A percentile compares a stretch with the other conserved stretches of the same genome.
Conservation (phyloP, 768 basidiomycete genomes). For the Auriscalpium orientale region DNA sequence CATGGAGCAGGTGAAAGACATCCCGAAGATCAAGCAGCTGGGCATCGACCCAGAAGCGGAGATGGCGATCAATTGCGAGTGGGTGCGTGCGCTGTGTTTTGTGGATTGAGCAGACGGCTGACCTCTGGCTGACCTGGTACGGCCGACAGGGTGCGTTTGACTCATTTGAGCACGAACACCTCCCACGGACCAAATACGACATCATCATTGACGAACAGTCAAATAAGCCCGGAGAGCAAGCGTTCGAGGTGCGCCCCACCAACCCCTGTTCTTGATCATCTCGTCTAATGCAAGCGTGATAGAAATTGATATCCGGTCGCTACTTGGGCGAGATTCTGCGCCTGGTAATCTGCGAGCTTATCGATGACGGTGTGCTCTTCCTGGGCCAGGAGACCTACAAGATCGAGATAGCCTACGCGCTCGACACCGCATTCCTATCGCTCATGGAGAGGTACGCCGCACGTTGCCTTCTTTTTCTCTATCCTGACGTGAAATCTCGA, state of each 20-base stretch:
- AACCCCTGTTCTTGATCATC: too few relatives aligned
- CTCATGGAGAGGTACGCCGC: slow-evolving; percentile 81
- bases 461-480: background rate
- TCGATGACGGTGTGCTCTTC: slow-evolving; percentile 96
- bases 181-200: slow-evolving; percentile 95
- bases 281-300: slow-evolving; percentile 4
- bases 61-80: slow-evolving; percentile 98
- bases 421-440: slow-evolving; percentile 96
- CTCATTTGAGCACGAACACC: slow-evolving; percentile 88
- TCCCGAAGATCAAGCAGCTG: slow-evolving; percentile 77
- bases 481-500: background rate
- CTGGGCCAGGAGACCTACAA: slow-evolving; percentile 98
- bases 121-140: background rate
- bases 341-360: slow-evolving; percentile 90
- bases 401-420: slow-evolving; percentile 84
- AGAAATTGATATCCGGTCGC: slow-evolving; percentile 95
- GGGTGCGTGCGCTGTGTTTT: slow-evolving; percentile 41
- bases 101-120: too few relatives aligned
- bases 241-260: slow-evolving; percentile 61
- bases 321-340: slow-evolving; percentile 96
- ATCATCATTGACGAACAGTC: slow-evolving; percentile 85
- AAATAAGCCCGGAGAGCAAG: slow-evolving; percentile 95
- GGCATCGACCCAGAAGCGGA: slow-evolving; percentile 55
- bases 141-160: slow-evolving; percentile 84
- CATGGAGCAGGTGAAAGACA: slow-evolving; percentile 83